Base-by-base conservation (phyloP, 352 stramenopile species). In the Globisporangium yorkense region DNA sequence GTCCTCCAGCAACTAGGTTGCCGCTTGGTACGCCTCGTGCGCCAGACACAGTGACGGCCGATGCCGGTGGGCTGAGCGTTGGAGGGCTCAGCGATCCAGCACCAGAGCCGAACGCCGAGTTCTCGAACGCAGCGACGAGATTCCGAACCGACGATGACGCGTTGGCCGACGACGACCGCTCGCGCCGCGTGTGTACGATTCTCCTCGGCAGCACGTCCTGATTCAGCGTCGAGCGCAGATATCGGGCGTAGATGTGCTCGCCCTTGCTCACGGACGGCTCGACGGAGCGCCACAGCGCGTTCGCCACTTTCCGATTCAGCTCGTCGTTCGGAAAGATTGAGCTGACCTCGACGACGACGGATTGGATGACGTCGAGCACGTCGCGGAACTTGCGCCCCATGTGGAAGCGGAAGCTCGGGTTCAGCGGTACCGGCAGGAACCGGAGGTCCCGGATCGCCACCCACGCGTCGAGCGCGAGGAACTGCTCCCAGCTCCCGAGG, bases 271-370 rank as follows among this genome's bases (percentile, higher is more conserved):
- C 67, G 0, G 68, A 72, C 7, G 65, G 15, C 43, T 92, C 81
- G 4, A 89, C 48, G 8, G 72, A 68, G 51, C 72, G 68, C 78
- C 78, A 89, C 1, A 89, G 45, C n/a, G 80, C 69, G 56, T 54
- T 80, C 12, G 61, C 66, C 4, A 88, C 77, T 40, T 80, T 80
- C 13, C 71, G 62, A 41, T 84, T 74, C 3, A 89, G 57, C 29
- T 87, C 68, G 43, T 80, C 74, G 58, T 88, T 88, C 0, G 80
- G 77, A 15, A 89, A 87, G 20, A 91, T 83, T 6, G 78, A 91
- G 51, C 78, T 88, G 57, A 91, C 74, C 56, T 89, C 80, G 16
- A 80, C 68, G 2, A 89, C 71, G n/a, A 88, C 70, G 33, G 65
- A 59, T 18, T 87, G 73, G n/a, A 88, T 71, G 2, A 74, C 69